Conservation (phyloP, 2,329 filamentous ascomycete species). For the Alternaria angustiovoidea region DNA sequence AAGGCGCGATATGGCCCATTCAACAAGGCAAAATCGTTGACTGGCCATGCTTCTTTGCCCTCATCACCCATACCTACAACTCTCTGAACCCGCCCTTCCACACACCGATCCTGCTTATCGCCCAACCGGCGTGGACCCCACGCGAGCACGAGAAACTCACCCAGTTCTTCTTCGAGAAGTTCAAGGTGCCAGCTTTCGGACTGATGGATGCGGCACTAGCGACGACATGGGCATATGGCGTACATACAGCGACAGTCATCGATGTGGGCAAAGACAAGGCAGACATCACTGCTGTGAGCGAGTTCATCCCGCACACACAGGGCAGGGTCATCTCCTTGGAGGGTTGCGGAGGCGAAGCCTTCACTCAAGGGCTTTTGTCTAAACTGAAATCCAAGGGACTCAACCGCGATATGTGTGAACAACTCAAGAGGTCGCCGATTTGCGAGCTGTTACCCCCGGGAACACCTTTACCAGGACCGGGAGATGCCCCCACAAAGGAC, state of each 20-base stretch:
- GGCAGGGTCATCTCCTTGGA: slow-evolving; percentile 67
- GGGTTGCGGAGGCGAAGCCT: slow-evolving; percentile 83
- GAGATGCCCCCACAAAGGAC: slow-evolving; percentile 51
- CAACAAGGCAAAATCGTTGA: slow-evolving; percentile 81
- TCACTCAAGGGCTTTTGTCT: slow-evolving; percentile 77
- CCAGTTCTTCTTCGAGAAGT: slow-evolving; percentile 96
- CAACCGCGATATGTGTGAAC: slow-evolving; percentile 69
- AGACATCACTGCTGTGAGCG: slow-evolving; percentile 88
- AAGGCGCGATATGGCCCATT: slow-evolving; percentile 91
- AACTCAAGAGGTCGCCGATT: slow-evolving; percentile 69
- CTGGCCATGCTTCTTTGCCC: slow-evolving; percentile 92
- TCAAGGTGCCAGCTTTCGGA: slow-evolving; percentile 90
- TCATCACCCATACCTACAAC: slow-evolving; percentile 91
- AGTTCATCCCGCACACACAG: slow-evolving; percentile 77
- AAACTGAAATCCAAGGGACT: slow-evolving; percentile 69
- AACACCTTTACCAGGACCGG: slow-evolving; percentile 61
- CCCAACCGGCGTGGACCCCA: slow-evolving; percentile 88
- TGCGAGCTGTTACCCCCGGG: slow-evolving; percentile 68
- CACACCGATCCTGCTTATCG: slow-evolving; percentile 89
- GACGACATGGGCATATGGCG: slow-evolving; percentile 80
- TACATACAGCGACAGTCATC: slow-evolving; percentile 82
- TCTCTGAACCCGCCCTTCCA: slow-evolving; percentile 90
- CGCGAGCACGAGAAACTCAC: slow-evolving; percentile 87
- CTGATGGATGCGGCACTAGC: slow-evolving; percentile 89
- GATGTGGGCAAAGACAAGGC: slow-evolving; percentile 94